A percentile compares a stretch with the other conserved stretches of the same genome.
Evolutionary conservation across 192 early-diverging fungal genomes (phyloP).

Genomic region (Rhizophagus clarus): DNA sequence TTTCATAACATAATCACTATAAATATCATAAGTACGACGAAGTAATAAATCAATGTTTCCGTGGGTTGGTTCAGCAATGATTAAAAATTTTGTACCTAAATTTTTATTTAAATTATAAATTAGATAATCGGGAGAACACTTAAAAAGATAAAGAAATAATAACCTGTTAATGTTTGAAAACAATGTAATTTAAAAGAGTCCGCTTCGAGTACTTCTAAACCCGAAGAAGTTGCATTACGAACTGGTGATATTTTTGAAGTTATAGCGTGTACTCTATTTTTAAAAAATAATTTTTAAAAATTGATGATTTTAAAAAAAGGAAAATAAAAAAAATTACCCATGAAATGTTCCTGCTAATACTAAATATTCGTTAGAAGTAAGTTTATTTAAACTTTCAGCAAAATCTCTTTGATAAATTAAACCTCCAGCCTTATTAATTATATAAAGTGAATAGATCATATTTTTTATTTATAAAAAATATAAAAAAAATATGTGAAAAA

Average conservation of each 20-base stretch:
- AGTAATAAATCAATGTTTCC: constrained; percentile 64
- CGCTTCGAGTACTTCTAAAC: constrained; percentile 91
- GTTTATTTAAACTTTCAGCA: constrained; percentile 74
- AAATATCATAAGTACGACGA: constrained; percentile 79
- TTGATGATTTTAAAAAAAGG: neutral
- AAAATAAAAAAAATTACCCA: constrained; percentile 55
- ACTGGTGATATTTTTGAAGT: constrained; percentile 92
- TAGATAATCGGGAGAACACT: neutral
- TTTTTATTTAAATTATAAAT: neutral
- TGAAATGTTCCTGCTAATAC: constrained; percentile 99
- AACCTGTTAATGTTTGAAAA: constrained; percentile 92
- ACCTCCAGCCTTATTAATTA: constrained; percentile 91
- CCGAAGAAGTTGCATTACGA: constrained; percentile 62
- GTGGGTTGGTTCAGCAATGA: constrained; percentile 82
- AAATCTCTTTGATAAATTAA: constrained; percentile 94
- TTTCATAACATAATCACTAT: constrained; percentile 97
- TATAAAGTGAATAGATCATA: constrained; percentile 83
- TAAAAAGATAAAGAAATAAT: neutral
- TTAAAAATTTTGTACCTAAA: constrained; percentile 91
- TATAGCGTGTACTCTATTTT: constrained; percentile 87
- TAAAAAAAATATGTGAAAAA: neutral
- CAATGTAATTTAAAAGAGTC: constrained; percentile 91
- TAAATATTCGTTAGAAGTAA: constrained; percentile 94
- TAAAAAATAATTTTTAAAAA: neutral
- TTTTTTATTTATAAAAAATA: neutral